Evolutionary conservation across 768 basidiomycete species (phyloP).

Genomic region (Lactarius deliciosus): DNA sequence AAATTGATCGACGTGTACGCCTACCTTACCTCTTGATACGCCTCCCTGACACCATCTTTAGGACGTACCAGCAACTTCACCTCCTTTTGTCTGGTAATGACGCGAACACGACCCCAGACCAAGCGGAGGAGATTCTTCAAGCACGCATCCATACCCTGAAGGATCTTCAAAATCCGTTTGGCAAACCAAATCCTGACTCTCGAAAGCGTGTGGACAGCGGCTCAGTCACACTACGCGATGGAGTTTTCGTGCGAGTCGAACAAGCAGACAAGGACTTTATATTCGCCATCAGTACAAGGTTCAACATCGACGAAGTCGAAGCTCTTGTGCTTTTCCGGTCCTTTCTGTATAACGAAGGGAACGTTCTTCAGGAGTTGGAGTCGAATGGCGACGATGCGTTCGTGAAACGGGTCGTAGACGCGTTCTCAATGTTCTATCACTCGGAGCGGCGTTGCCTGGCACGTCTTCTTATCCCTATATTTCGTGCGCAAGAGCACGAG

Average conservation of each 20-base stretch:
- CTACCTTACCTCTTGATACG: too few relatives aligned
- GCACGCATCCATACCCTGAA: constrained; percentile 58
- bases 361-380: constrained; percentile 28
- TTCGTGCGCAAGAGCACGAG: constrained; percentile 65
- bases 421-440: constrained; percentile 79
- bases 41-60: constrained; percentile 32
- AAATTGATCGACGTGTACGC: constrained; percentile 71
- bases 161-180: constrained; percentile 63
- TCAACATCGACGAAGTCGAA: constrained; percentile 80
- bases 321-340: constrained; percentile 72
- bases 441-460: constrained; percentile 73
- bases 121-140: constrained; percentile 56
- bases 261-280: constrained; percentile 69
- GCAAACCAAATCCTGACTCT: constrained; percentile 65
- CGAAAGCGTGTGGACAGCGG: constrained; percentile 65
- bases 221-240: constrained; percentile 66
- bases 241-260: constrained; percentile 59
- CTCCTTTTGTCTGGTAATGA: constrained; percentile 55
- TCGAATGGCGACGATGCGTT: constrained; percentile 47
- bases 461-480: constrained; percentile 69
- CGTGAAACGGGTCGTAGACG: constrained; percentile 60
- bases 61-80: constrained; percentile 67
- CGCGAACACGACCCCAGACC: constrained; percentile 57
- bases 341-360: constrained; percentile 74
- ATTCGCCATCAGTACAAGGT: constrained; percentile 66